phyloP scores from a whole-genome alignment of 2,329 filamentous ascomycete species.

The Aspergillus sp. region DNA sequence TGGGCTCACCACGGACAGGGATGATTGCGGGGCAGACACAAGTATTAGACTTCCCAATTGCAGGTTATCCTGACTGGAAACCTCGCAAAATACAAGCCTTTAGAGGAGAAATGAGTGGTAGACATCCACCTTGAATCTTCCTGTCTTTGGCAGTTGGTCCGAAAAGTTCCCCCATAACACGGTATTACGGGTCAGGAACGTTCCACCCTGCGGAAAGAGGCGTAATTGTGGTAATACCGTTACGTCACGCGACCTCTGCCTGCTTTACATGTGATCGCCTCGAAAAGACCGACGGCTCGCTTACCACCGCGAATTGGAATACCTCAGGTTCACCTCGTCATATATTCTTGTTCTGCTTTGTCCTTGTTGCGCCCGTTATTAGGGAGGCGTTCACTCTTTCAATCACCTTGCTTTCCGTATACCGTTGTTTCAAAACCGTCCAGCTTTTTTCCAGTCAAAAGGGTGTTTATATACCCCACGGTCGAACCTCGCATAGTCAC shows the following conservation, averaged over 20 bases:
- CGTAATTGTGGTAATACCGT: constrained; percentile 19
- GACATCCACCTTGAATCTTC: not conserved
- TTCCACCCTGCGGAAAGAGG: constrained; percentile 7
- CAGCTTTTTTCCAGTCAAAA: not conserved
- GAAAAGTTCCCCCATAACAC: constrained; percentile 8
- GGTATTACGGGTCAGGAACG: constrained; percentile 4
- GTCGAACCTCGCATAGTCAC: not conserved
- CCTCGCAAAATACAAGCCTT: not conserved
- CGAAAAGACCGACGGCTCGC: constrained; percentile 15
- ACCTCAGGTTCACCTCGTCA: not conserved
- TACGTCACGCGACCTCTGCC: constrained; percentile 30
- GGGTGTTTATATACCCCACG: not conserved
- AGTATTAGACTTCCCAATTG: not conserved
- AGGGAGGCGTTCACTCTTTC: not conserved
- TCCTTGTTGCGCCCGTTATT: not conserved
- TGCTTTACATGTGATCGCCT: constrained; percentile 32
- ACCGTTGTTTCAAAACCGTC: not conserved
- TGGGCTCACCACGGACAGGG: not conserved
- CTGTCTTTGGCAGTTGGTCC: constrained; percentile 12
- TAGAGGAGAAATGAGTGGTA: not conserved
- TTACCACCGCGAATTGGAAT: not conserved
- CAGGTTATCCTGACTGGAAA: not conserved
- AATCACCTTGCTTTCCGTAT: not conserved
- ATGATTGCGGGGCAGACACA: not conserved
- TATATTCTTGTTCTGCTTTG: not conserved